Base-by-base conservation (phyloP, 148 eudicot species). In the Beta vulgaris region DNA sequence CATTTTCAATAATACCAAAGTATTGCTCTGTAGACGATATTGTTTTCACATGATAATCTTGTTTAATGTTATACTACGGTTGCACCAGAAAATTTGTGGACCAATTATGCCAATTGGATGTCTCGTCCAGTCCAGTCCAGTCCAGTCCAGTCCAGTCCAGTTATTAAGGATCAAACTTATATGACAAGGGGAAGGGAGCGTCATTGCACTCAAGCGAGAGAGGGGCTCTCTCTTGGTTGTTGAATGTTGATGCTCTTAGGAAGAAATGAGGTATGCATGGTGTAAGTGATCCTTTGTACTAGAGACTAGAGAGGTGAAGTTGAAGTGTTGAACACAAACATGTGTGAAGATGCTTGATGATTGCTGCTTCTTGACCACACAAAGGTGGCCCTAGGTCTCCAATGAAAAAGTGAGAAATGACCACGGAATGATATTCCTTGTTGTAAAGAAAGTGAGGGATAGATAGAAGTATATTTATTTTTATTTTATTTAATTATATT, bases 361-460 rank as follows among this genome's bases (percentile, higher is more conserved):
- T 61, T 59, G 79, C 81, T 68, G 68, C 81, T 73, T 78, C 73
- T 80, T 80, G 84, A 82, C 84, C 80, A 81, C 89, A 82, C 65
- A 60, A 61, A 78, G 51, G 61, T 76, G 76, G 77, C 77, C 77
- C 73, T 57, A 66, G 44, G 16, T 76, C 31, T 64, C 73, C 63
- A 72, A 78, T 73, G 43, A 71, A 64, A 68, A 78, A 72, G 80
- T 75, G 76, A 76, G 86, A 87, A 90, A 85, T 85, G 93, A 90
- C 92, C 90, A 85, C 87, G 84, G 90, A 89, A 91, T 88, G 81
- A 72, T 80, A 91, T 88, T 89, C 93, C 84, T 74, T 87, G 76
- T 70, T 72, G 79, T 57, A 59, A 61, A 62, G 16, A 62, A 75
- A 77, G 61, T 55, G 81, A 60, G 63, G 64, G 74, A 72, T 81